phyloP scores from a whole-genome alignment of 2,329 filamentous ascomycete genomes.

The Coniochaeta pulveracea region DNA sequence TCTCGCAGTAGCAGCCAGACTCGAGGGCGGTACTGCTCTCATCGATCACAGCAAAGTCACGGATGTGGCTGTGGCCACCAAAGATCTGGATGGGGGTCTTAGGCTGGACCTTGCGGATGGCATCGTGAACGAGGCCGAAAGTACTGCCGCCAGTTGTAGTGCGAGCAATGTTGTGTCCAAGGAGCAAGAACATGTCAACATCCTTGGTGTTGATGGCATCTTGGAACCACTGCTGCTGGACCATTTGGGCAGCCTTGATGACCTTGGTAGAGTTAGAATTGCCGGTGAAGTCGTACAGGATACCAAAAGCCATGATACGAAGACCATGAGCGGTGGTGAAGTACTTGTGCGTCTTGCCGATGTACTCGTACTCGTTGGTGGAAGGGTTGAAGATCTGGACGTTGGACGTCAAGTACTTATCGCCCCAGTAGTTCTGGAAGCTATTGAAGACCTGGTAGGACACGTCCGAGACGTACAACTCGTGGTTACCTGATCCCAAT shows the following conservation, averaged over 20 bases:
- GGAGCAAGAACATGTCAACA: slow-evolving; percentile 51
- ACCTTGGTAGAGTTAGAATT: slow-evolving; percentile 52
- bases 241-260: slow-evolving; percentile 37
- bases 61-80: slow-evolving; percentile 53
- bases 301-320: slow-evolving; percentile 31
- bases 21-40: slow-evolving; percentile 49
- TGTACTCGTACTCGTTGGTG: slow-evolving; percentile 27
- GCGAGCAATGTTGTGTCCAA: slow-evolving; percentile 52
- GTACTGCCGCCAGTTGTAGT: slow-evolving; percentile 29
- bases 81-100: slow-evolving; percentile 53
- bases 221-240: slow-evolving; percentile 48
- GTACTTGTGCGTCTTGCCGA: slow-evolving; percentile 31
- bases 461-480: slow-evolving; percentile 51
- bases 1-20: slow-evolving; percentile 57
- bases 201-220: slow-evolving; percentile 42
- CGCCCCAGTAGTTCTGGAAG: slow-evolving; percentile 43
- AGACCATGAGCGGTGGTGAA: slow-evolving; percentile 27
- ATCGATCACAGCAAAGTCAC: slow-evolving; percentile 55
- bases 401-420: slow-evolving; percentile 32
- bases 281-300: slow-evolving; percentile 36
- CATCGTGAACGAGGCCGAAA: slow-evolving; percentile 35
- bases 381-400: slow-evolving; percentile 28
- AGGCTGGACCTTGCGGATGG: slow-evolving; percentile 45
- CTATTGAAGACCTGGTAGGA: slow-evolving; percentile 50
- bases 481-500: slow-evolving; percentile 50